Evolutionary conservation across 2,329 filamentous ascomycete species (phyloP).

Genomic region (Blastomyces gilchristii): DNA sequence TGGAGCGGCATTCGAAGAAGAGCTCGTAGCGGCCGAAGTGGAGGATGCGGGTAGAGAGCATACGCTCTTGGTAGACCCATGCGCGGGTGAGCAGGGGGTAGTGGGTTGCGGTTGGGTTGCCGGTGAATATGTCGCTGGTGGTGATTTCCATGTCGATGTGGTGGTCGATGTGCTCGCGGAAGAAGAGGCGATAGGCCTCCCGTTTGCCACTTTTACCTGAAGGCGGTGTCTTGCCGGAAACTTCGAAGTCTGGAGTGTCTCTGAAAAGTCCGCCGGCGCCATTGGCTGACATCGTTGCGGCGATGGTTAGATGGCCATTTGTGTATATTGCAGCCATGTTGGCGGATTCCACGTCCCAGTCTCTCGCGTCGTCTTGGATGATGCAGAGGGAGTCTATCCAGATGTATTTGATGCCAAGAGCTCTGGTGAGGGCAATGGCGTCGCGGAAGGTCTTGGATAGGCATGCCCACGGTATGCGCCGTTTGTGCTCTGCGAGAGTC

Average conservation of each 20-base stretch:
- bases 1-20: slow-evolving; percentile 1
- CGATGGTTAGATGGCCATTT: slow-evolving; percentile 2
- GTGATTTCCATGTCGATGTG: background rate
- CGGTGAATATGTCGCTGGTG: background rate
- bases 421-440: background rate
- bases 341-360: slow-evolving; percentile 1
- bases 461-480: background rate
- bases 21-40: slow-evolving; percentile 1
- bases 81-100: slow-evolving; percentile 3
- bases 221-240: background rate
- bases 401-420: background rate
- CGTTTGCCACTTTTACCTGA: background rate
- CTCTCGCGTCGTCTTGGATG: slow-evolving; percentile 1
- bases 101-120: slow-evolving; percentile 1
- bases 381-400: slow-evolving; percentile 7
- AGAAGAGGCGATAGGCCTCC: slow-evolving; percentile 3
- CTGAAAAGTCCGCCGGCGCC: background rate
- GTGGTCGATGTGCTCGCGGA: slow-evolving; percentile 3
- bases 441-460: background rate
- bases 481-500: background rate
- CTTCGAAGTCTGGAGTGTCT: background rate
- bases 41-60: slow-evolving; percentile 2
- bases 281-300: slow-evolving; percentile 1
- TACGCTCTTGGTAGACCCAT: slow-evolving; percentile 5
- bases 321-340: slow-evolving; percentile 3